A percentile compares a stretch with the other conserved stretches of the same genome.
phyloP scores from a whole-genome alignment of 805 yeast genomes.

The Tetrapisispora arboricola region DNA sequence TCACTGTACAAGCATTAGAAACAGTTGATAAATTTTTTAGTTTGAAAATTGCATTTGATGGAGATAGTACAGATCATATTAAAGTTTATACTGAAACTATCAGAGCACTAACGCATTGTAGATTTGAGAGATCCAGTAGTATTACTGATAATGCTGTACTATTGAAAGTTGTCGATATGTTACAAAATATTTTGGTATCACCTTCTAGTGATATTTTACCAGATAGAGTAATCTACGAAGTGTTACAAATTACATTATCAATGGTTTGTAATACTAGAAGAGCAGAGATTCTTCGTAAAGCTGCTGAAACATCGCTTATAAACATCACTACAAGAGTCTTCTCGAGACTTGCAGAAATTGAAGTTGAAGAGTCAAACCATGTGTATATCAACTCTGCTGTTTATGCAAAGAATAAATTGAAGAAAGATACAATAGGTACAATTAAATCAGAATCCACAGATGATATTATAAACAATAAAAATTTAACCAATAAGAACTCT shows the following conservation, averaged over 20 bases:
- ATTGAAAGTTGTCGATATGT: slow-evolving; percentile 65
- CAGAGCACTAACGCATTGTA: slow-evolving; percentile 75
- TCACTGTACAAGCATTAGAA: slow-evolving; percentile 71
- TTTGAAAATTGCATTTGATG: slow-evolving; percentile 50
- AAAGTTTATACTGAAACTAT: slow-evolving; percentile 38
- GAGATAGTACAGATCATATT: slow-evolving; percentile 49
- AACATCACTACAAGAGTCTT: slow-evolving; percentile 63
- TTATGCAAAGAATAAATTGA: slow-evolving; percentile 11
- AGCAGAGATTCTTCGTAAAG: slow-evolving; percentile 76
- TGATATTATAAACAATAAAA: background rate
- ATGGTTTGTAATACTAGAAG: slow-evolving; percentile 88
- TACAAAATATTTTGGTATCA: slow-evolving; percentile 60
- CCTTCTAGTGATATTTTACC: slow-evolving; percentile 55
- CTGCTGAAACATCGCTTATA: slow-evolving; percentile 77
- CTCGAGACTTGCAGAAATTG: slow-evolving; percentile 40
- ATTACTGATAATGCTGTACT: slow-evolving; percentile 85
- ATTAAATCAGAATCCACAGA: slow-evolving; percentile 1
- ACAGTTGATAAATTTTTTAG: slow-evolving; percentile 66
- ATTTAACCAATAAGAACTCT: background rate
- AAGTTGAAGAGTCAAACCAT: slow-evolving; percentile 6
- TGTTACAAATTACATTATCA: slow-evolving; percentile 81
- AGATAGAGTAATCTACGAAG: slow-evolving; percentile 78
- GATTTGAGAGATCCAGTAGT: slow-evolving; percentile 92
- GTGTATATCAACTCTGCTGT: slow-evolving; percentile 17
- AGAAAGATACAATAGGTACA: slow-evolving; percentile 15